These are phyloP conservation scores for Colletotrichum salicis DNA, from an alignment of 2,329 filamentous ascomycete genomes.

Conservation along the genomic window DNA sequence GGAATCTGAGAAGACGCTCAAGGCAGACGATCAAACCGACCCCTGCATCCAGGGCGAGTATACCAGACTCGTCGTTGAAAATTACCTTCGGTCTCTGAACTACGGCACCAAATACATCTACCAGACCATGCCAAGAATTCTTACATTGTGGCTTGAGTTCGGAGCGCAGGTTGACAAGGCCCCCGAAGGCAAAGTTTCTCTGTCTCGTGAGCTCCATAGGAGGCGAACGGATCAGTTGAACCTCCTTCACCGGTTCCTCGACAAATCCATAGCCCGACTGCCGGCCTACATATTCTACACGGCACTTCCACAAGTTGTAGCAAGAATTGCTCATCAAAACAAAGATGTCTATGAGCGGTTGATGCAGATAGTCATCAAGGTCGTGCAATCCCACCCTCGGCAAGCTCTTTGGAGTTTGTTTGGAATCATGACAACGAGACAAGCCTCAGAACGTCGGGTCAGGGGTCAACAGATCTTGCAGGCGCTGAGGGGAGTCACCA, in stretches of 20 bases:
- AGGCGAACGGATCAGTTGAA: constrained; percentile 74
- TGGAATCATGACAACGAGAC: constrained; percentile 84
- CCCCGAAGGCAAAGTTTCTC: constrained; percentile 64
- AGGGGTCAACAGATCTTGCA: constrained; percentile 64
- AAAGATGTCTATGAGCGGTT: constrained; percentile 80
- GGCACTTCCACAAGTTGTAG: constrained; percentile 90
- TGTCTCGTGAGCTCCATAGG: constrained; percentile 62
- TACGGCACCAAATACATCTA: constrained; percentile 96
- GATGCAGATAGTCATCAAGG: constrained; percentile 82
- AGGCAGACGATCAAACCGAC: constrained; percentile 80
- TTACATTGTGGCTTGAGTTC: constrained; percentile 95
- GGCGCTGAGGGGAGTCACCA: constrained; percentile 57
- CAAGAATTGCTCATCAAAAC: constrained; percentile 92
- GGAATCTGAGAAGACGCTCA: constrained; percentile 85
- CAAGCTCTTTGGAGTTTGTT: constrained; percentile 93
- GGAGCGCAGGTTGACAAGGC: constrained; percentile 78
- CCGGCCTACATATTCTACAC: constrained; percentile 84
- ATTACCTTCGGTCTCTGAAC: constrained; percentile 86
- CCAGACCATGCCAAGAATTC: constrained; percentile 88
- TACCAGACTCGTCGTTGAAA: constrained; percentile 90
- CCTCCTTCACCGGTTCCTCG: constrained; percentile 77
- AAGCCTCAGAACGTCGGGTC: constrained; percentile 71
- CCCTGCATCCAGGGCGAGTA: constrained; percentile 83
- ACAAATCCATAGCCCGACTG: constrained; percentile 79
- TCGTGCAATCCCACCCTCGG: constrained; percentile 87